Evolutionary conservation across 306 rosid genomes (phyloP).

Genomic region (Herpetospermum pedunculosum): DNA sequence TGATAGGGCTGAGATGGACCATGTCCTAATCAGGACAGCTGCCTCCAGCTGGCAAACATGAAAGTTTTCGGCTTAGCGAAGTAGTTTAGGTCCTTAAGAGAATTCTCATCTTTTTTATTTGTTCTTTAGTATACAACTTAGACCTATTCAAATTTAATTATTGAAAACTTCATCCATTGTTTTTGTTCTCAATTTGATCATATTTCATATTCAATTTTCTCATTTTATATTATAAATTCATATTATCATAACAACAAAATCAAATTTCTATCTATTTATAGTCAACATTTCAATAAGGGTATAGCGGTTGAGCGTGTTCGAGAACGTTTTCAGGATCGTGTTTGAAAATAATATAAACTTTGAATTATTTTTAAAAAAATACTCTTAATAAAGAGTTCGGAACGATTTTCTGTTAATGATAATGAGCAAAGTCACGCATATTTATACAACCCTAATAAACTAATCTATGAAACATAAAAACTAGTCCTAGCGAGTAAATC

Average conservation of each 20-base stretch:
- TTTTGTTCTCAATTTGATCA: neutral
- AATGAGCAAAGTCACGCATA: too few relatives aligned
- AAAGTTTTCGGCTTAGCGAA: neutral
- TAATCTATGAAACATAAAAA: too few relatives aligned
- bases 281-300: neutral
- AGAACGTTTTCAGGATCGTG: fast-evolving
- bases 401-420: too few relatives aligned
- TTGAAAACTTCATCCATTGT: neutral
- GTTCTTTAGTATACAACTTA: neutral
- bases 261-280: neutral
- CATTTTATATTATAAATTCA: neutral
- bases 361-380: too few relatives aligned
- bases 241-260: neutral
- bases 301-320: neutral
- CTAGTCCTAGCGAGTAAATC: too few relatives aligned
- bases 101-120: neutral
- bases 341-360: neutral
- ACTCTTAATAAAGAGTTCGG: too few relatives aligned
- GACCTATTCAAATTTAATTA: neutral
- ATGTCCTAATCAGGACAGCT: neutral
- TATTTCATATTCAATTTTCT: neutral
- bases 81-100: neutral
- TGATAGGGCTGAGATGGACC: neutral
- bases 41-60: neutral
- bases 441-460: too few relatives aligned